Evolutionary conservation across 2,329 filamentous ascomycete species (phyloP), one percentile per base, ranked within the genome.

Genomic region (Monosporascus sp.): DNA sequence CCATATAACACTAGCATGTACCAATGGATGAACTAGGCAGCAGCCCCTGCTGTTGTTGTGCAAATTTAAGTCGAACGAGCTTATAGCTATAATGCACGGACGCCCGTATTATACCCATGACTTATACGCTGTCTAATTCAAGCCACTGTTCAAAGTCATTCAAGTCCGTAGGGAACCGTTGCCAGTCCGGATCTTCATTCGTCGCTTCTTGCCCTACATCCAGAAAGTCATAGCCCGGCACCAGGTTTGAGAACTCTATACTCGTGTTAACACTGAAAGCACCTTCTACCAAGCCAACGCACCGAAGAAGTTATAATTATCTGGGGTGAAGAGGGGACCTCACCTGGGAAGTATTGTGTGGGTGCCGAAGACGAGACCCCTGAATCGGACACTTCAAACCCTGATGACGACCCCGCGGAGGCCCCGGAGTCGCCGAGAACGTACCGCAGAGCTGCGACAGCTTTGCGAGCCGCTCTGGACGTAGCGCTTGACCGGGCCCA

Each of bases 391-490:
- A 35, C 31, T 35, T 5, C 31, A 35, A 35, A 35, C 7, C 31
- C 11, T 14, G 31, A 14, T 35, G 31, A 35, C 31, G 18, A 20
- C 8, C 9, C 18, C 5, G 39, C 24, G 11, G 3, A 3, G 8
- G 9, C 18, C 11, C 39, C 20, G 4, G 39, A 18, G 18, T 43
- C 39, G 5, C 39, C 39, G 8, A 43, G 39, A 20, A 43, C 22
- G 18, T 43, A 43, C 39, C 41, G 49, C 37, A 61, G 57, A 20
- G 53, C 58, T 18, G 60, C 48, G 2, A 53, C 49, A 5, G 59
- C 60, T 41, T 52, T 63, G 15, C 54, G 50, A 22, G 61, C 60
- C 17, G 62, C 54, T n/a, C 43, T 58, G 20, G 60, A 63, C 14
- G 54, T 48, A n/a, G n/a, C 43, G 31, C 51, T 54, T 11, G 51